phyloP scores from a whole-genome alignment of 345 rosid genomes.

The Arabis hirsuta region DNA sequence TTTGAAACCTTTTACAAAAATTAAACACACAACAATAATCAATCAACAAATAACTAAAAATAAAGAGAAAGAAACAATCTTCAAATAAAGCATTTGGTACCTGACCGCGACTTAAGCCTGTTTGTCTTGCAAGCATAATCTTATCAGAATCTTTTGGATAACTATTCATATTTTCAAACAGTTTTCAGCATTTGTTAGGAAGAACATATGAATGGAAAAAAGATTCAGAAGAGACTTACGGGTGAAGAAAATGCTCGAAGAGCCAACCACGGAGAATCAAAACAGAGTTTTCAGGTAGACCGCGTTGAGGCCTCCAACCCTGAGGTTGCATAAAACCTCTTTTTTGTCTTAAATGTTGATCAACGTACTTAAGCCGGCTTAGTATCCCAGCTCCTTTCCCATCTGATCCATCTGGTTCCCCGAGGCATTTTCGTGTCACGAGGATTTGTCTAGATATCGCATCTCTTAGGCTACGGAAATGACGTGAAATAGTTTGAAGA shows the following conservation, averaged over 20 bases:
- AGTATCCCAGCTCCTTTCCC: conserved; percentile 70
- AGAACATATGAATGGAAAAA: background rate
- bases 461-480: conserved; percentile 91
- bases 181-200: background rate
- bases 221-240: conserved; percentile 55
- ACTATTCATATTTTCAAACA: conserved; percentile 44
- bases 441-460: conserved; percentile 75
- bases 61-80: background rate
- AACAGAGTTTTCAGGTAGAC: conserved; percentile 96
- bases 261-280: conserved; percentile 98
- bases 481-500: conserved; percentile 94
- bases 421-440: conserved; percentile 67
- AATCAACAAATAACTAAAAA: conserved; percentile 2
- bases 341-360: conserved; percentile 94
- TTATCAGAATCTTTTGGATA: conserved; percentile 99
- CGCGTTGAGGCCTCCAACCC: conserved; percentile 99
- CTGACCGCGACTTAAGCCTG: conserved; percentile 99
- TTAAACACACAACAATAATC: background rate
- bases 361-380: conserved; percentile 83
- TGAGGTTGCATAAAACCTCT: conserved; percentile 89
- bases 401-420: conserved; percentile 81
- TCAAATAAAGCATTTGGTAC: conserved; percentile 42
- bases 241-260: conserved; percentile 99
- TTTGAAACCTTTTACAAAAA: conserved; percentile 69
- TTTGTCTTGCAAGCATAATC: conserved; percentile 93